Conservation (phyloP, 306 rosid genomes). For the Canavalia ensiformis region DNA sequence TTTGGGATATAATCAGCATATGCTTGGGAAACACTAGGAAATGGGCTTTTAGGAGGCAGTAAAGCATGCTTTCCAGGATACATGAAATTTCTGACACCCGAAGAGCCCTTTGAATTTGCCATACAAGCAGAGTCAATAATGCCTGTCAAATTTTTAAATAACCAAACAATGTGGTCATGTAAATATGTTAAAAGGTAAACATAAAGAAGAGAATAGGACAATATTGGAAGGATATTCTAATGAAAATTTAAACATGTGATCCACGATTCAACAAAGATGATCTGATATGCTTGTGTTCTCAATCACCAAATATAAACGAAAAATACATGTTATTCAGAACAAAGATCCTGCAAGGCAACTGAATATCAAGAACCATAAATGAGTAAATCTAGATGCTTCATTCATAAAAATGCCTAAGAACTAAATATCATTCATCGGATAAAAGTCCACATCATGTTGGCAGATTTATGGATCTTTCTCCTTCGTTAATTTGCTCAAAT, state of each 20-base stretch:
- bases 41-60: constrained; percentile 99
- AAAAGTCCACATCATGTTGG: neutral
- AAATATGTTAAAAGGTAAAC: constrained; percentile 24
- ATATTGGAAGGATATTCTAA: constrained; percentile 1
- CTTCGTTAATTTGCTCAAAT: neutral
- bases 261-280: constrained; percentile 38
- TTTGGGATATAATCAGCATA: constrained; percentile 78
- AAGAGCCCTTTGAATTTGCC: constrained; percentile 92
- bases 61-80: constrained; percentile 85
- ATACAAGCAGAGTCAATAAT: constrained; percentile 56
- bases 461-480: constrained; percentile 15
- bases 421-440: constrained; percentile 27
- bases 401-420: constrained; percentile 20
- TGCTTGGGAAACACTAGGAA: constrained; percentile 84
- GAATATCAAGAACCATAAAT: neutral
- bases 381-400: constrained; percentile 21
- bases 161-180: constrained; percentile 13
- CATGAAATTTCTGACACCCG: constrained; percentile 77
- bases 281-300: neutral
- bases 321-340: constrained; percentile 14
- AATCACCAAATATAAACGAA: constrained; percentile 20
- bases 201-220: constrained; percentile 16
- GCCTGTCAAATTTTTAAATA: constrained; percentile 55
- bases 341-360: constrained; percentile 1
- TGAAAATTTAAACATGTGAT: constrained; percentile 7